Conservation (phyloP, 2,329 filamentous ascomycete species). For the Sporothrix protearum region DNA sequence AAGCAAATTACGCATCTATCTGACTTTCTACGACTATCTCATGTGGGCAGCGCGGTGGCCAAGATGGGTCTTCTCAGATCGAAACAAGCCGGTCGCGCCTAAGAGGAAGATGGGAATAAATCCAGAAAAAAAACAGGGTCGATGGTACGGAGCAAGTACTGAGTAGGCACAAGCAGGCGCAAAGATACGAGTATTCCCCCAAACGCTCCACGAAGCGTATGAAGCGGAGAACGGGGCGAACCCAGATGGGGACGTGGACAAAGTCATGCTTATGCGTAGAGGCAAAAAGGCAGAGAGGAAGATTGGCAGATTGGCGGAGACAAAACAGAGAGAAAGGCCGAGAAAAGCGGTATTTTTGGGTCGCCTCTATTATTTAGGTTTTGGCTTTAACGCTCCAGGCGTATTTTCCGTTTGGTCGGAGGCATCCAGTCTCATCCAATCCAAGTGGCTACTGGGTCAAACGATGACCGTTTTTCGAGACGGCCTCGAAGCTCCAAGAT, state of each 20-base stretch:
- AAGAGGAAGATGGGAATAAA: neutral
- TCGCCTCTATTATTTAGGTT: neutral
- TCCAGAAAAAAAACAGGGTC: neutral
- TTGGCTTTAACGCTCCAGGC: neutral
- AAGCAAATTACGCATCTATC: neutral
- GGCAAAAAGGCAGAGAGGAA: neutral
- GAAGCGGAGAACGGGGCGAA: slow-evolving; percentile 4
- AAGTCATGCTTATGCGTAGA: neutral
- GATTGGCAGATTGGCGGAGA: neutral
- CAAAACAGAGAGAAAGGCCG: neutral
- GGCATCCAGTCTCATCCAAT: neutral
- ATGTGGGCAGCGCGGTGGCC: slow-evolving; percentile 2
- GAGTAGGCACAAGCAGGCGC: neutral
- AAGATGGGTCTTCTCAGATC: neutral
- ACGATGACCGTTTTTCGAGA: neutral
- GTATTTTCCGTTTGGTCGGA: neutral
- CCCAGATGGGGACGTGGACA: neutral
- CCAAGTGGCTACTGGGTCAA: neutral
- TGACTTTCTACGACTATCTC: neutral
- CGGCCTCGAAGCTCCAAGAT: neutral
- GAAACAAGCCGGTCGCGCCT: neutral
- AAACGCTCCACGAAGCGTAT: neutral
- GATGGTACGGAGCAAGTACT: neutral
- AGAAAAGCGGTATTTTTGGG: slow-evolving; percentile 9
- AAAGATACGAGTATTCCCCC: neutral